Evolutionary conservation across 1,284 basidiomycete genomes (phyloP), one percentile per base, ranked within the genome.

Genomic region (Tilletia walkeri): DNA sequence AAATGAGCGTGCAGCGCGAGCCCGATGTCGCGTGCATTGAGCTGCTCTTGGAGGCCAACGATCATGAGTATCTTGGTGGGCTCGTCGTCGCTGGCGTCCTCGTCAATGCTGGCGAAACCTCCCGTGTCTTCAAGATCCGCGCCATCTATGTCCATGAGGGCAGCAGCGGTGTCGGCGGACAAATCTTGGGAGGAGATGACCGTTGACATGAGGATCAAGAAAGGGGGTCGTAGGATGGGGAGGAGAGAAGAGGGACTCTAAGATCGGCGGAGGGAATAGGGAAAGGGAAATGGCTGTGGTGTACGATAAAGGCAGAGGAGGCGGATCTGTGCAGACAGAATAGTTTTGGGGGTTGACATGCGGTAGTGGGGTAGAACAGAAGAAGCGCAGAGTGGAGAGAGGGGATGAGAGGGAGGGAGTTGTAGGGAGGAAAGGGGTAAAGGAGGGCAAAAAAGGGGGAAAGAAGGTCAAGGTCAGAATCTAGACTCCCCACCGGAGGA

Each of bases 31-130:
- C 18, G 18, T 20, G 59, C 59, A 3, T 10, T 36, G 2, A 63
- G 59, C 36, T 10, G 9, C n/a, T 63, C 59, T 36, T 63, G 30
- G 16, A 63, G 59, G 2, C 34, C 34, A 16, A 38, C 34, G 36
- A 63, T 63, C 59, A 63, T 63, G 36, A 63, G 59, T 2, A 63
- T 39, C 36, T 39, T 9, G 34, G 59, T 63, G 4, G 59, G 59
- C 36, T 63, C 59, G 59, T 63, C 59, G 59, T 63, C 59, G 34
- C 59, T 63, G 59, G 59, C 59, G n/a, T 63, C 59, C 34, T 63
- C 36, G 38, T 63, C 59, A 20, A 63, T 63, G 34, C 34, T 39
- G 4, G 59, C 59, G 34, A 63, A 63, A 16, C 59, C 59, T 18
- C 38, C 38, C 9, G 36, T 39, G 36, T 63, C 59, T 3, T 39